These are phyloP conservation scores for Sphaceloma murrayae DNA, from an alignment of 2,329 filamentous ascomycete species.

Conservation along the genomic window DNA sequence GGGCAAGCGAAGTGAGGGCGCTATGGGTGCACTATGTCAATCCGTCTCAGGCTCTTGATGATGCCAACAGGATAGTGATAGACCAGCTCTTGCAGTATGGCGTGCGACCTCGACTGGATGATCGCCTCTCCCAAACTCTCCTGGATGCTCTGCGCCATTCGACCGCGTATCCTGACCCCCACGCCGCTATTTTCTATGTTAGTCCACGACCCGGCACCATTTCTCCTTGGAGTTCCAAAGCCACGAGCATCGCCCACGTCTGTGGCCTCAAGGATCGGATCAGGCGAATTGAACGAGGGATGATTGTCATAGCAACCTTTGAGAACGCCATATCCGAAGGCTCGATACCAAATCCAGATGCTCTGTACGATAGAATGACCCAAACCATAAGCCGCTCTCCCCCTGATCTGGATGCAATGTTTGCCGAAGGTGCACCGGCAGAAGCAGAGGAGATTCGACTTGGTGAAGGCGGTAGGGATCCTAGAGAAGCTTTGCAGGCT, in stretches of 20 bases:
- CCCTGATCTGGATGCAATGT: slow-evolving; percentile 67
- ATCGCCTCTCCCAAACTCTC: slow-evolving; percentile 36
- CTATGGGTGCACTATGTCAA: slow-evolving; percentile 45
- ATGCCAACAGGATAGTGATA: slow-evolving; percentile 42
- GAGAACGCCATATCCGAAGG: slow-evolving; percentile 41
- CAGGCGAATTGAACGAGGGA: slow-evolving; percentile 76
- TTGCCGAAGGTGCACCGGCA: slow-evolving; percentile 56
- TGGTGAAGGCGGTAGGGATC: slow-evolving; percentile 48
- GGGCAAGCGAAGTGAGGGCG: slow-evolving; percentile 39
- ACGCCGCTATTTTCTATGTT: slow-evolving; percentile 57
- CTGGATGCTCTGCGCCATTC: slow-evolving; percentile 41
- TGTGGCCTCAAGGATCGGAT: slow-evolving; percentile 67
- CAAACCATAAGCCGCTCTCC: slow-evolving; percentile 60
- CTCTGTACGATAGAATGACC: slow-evolving; percentile 91
- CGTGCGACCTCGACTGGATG: slow-evolving; percentile 39
- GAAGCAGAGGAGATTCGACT: slow-evolving; percentile 32
- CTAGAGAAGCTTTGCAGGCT: slow-evolving; percentile 62
- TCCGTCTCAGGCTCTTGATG: slow-evolving; percentile 33
- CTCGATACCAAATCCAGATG: slow-evolving; percentile 53
- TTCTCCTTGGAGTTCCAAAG: slow-evolving; percentile 96
- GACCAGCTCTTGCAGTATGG: slow-evolving; percentile 54
- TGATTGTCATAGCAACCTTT: slow-evolving; percentile 60
- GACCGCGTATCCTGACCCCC: slow-evolving; percentile 41
- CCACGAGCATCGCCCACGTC: slow-evolving; percentile 85
- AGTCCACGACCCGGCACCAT: slow-evolving; percentile 71